These are phyloP conservation scores for Phytophthora capsici DNA, from an alignment of 352 stramenopile genomes.

Conservation along the genomic window DNA sequence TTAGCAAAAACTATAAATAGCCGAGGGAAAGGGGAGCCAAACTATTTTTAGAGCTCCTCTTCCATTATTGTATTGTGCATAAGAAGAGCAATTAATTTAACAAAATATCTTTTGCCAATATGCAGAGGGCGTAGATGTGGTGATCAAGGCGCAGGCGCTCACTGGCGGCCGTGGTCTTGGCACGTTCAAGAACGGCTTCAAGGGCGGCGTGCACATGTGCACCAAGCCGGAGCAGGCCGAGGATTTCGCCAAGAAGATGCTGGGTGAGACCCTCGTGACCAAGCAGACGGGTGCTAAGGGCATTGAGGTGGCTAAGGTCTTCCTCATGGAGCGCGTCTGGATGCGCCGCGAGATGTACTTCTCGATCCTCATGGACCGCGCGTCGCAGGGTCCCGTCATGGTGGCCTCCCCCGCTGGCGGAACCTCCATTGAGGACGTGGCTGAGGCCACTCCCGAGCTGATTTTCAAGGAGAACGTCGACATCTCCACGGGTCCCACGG, in stretches of 20 bases:
- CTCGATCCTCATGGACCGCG: conserved; percentile 98
- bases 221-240: conserved; percentile 85
- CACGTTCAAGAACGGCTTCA: conserved; percentile 97
- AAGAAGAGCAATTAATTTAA: conserved; percentile 28
- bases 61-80: conserved; percentile 13
- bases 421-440: conserved; percentile 98
- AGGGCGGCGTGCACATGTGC: conserved; percentile 98
- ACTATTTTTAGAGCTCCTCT: conserved; percentile 2
- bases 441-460: conserved; percentile 92
- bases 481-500: conserved; percentile 92
- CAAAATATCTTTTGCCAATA: conserved; percentile 19
- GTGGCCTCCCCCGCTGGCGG: conserved; percentile 95
- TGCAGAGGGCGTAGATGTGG: conserved; percentile 87
- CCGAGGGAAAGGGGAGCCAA: neutral
- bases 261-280: conserved; percentile 96
- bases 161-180: conserved; percentile 95
- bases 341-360: conserved; percentile 98
- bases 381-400: conserved; percentile 94
- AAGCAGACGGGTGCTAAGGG: conserved; percentile 93
- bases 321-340: conserved; percentile 94
- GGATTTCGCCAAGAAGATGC: conserved; percentile 89
- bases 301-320: conserved; percentile 91
- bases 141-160: conserved; percentile 98
- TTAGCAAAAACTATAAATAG: conserved; percentile 12
- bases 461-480: conserved; percentile 96